Conservation (phyloP, 1,139 yeast genomes). For the Yamadazyma atmosphaerica region DNA sequence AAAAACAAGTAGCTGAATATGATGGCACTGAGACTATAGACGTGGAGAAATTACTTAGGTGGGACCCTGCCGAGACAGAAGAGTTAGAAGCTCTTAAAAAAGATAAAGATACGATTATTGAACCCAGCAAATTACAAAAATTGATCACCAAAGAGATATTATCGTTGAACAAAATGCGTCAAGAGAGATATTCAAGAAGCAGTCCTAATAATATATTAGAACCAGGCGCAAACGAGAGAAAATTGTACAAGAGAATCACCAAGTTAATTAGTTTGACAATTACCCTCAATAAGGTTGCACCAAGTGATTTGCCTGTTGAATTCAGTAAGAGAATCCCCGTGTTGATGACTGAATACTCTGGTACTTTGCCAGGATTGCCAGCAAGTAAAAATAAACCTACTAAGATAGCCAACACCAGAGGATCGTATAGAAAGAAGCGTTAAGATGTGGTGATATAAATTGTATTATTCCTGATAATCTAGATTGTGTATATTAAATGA, state of each 20-base stretch:
- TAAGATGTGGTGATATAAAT: neutral
- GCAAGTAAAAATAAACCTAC: slow-evolving; percentile 23
- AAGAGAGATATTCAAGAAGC: slow-evolving; percentile 47
- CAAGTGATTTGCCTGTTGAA: slow-evolving; percentile 31
- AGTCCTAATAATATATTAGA: slow-evolving; percentile 28
- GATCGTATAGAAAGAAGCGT: slow-evolving; percentile 40
- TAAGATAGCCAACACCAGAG: slow-evolving; percentile 43
- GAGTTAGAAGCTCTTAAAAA: slow-evolving; percentile 27
- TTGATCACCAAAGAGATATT: slow-evolving; percentile 58
- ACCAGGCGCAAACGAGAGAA: slow-evolving; percentile 31
- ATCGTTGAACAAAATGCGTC: slow-evolving; percentile 64
- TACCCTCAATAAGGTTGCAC: slow-evolving; percentile 26
- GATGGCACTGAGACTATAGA: slow-evolving; percentile 18
- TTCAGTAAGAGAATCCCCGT: slow-evolving; percentile 60
- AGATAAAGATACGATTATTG: slow-evolving; percentile 24
- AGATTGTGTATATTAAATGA: neutral
- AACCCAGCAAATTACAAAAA: slow-evolving; percentile 41
- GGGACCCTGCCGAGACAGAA: slow-evolving; percentile 37
- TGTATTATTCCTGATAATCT: neutral
- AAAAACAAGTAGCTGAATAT: slow-evolving; percentile 11
- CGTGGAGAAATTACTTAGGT: slow-evolving; percentile 33
- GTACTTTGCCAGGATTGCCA: slow-evolving; percentile 70
- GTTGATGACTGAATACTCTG: slow-evolving; percentile 70
- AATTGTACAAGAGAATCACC: slow-evolving; percentile 43
- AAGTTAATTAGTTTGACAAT: slow-evolving; percentile 34